Base-by-base conservation (phyloP, 495 filamentous ascomycete genomes). In the Xylona heveae region DNA sequence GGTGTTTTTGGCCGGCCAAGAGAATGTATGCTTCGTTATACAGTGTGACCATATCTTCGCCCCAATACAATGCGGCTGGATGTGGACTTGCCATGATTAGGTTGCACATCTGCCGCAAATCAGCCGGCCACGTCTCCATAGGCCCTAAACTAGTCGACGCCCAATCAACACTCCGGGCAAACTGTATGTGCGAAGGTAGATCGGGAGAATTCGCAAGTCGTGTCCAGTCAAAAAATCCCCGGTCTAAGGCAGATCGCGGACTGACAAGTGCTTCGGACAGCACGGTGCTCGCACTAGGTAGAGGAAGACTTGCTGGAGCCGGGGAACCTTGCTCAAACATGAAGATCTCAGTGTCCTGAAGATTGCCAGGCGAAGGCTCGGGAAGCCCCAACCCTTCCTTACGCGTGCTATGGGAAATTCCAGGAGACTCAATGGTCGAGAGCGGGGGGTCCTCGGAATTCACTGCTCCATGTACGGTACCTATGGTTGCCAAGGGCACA, bases 31-130 rank as follows among this genome's bases (percentile, higher is more conserved):
- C 71, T 40, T 78, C 71, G 41, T 80, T 80, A 46, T 80, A 80
- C 23, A 80, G 71, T 12, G 70, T 64, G 14, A 68, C 59, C 22
- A 65, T 54, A 22, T 76, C 67, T 6, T 53, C 45, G 4, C 73
- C 73, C 73, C 73, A 79, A 47, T 77, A 78, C 57, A 79, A 66
- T 0, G 73, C 72, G 4, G 68, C 67, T 9, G 73, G 73, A 50
- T 78, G 69, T 19, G 74, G 74, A 35, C 63, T 69, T 1, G 67
- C 71, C 73, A 79, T 76, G 34, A 79, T 67, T 22, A 76, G 42
- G 38, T 64, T 68, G 12, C 66, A 67, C 64, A 75, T 71, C 25
- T 63, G 58, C 19, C 73, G 56, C 16, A 78, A 45, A 35, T 75
- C 72, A 25, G 57, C 42, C 1, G 54, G 47, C 74, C 74, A 79